phyloP scores from a whole-genome alignment of 345 rosid species.

The Cochlearia excelsa region DNA sequence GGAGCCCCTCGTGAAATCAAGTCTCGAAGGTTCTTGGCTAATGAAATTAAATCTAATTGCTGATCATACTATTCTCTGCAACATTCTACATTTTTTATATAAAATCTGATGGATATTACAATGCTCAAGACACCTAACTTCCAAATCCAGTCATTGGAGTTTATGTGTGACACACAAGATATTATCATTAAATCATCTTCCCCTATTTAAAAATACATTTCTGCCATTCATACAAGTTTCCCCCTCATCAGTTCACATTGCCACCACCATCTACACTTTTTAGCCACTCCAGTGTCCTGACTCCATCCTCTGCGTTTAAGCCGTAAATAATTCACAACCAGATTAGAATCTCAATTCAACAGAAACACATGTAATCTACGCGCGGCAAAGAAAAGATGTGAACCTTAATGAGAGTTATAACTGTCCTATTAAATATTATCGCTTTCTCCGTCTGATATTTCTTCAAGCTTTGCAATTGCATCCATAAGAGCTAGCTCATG shows the following conservation, averaged over 20 bases:
- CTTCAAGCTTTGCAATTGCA: constrained; percentile 90
- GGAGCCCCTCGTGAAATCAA: too few relatives aligned
- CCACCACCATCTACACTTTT: constrained; percentile 30
- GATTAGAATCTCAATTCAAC: constrained; percentile 9
- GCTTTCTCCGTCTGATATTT: constrained; percentile 93
- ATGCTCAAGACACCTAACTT: constrained; percentile 29
- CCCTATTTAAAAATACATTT: constrained; percentile 33
- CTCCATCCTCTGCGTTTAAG: constrained; percentile 24
- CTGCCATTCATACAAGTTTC: constrained; percentile 23
- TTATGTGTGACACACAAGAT: constrained; percentile 28
- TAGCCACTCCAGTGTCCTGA: constrained; percentile 25
- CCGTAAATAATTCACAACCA: constrained; percentile 19
- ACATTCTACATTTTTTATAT: constrained; percentile 35
- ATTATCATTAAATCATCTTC: constrained; percentile 29
- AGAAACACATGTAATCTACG: constrained; percentile 10
- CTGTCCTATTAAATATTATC: constrained; percentile 52
- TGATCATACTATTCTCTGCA: constrained; percentile 8
- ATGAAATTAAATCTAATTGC: too few relatives aligned
- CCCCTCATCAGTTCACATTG: constrained; percentile 16
- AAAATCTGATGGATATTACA: constrained; percentile 31
- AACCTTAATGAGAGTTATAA: constrained; percentile 28
- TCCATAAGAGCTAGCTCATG: constrained; percentile 86
- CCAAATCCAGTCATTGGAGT: constrained; percentile 28
- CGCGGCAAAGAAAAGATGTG: constrained; percentile 16
- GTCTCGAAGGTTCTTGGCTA: too few relatives aligned